A percentile compares a stretch with the other conserved stretches of the same genome.
Conservation (phyloP, 2,329 filamentous ascomycete genomes). For the Xylariaceae sp. region DNA sequence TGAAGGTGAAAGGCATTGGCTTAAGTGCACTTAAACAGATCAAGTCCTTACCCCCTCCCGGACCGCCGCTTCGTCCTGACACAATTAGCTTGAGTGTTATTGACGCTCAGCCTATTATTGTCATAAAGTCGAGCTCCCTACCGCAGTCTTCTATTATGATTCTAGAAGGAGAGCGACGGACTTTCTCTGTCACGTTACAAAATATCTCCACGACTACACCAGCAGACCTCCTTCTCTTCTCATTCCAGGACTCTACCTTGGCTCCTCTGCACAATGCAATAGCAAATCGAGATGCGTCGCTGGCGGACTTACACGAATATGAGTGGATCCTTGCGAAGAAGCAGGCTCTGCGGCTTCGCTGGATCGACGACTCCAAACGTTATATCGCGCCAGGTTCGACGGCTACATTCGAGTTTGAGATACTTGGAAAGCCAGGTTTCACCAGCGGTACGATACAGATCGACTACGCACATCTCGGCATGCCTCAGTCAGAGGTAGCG, state of each 20-base stretch:
- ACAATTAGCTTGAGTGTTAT: constrained; percentile 68
- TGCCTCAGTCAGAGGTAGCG: constrained; percentile 59
- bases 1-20: constrained; percentile 73
- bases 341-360: constrained; percentile 58
- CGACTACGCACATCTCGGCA: constrained; percentile 79
- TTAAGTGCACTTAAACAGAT: constrained; percentile 51
- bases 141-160: constrained; percentile 87
- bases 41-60: constrained; percentile 36
- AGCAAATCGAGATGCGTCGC: constrained; percentile 68
- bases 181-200: constrained; percentile 72
- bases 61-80: constrained; percentile 42
- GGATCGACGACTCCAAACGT: constrained; percentile 45
- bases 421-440: constrained; percentile 79
- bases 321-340: constrained; percentile 73
- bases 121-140: constrained; percentile 70
- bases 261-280: constrained; percentile 69
- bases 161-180: constrained; percentile 77
- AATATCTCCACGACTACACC: constrained; percentile 68
- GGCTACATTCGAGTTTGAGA: constrained; percentile 73
- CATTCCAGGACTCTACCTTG: constrained; percentile 84
- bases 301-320: constrained; percentile 78
- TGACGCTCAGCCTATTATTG: constrained; percentile 68
- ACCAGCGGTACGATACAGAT: constrained; percentile 75
- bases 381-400: constrained; percentile 63
- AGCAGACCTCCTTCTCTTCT: constrained; percentile 80